Percentiles rank a stretch among this genome's conserved stretches.
Evolutionary conservation across 176 grass and related monocot genomes (phyloP).

Genomic region (Avena atlantica): DNA sequence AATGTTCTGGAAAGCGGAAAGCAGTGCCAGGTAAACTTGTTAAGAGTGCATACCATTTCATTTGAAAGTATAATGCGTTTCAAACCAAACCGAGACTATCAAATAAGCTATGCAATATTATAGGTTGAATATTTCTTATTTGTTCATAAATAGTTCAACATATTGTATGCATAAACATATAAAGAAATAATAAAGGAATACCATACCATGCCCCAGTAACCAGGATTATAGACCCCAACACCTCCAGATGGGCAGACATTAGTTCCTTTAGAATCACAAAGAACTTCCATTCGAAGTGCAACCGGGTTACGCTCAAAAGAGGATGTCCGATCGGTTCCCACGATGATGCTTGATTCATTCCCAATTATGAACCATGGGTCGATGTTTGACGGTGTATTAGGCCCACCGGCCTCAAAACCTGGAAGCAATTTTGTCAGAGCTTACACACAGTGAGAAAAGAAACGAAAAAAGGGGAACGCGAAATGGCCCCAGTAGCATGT

Average conservation of each 20-base stretch:
- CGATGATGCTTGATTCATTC: slow-evolving; percentile 64
- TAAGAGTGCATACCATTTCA: neutral
- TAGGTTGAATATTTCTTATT: neutral
- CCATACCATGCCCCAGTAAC: slow-evolving; percentile 94
- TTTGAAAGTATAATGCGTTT: slow-evolving; percentile 7
- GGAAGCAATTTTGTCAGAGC: slow-evolving; percentile 31
- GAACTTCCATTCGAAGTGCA: slow-evolving; percentile 81
- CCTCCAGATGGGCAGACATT: slow-evolving; percentile 71
- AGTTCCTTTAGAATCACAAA: slow-evolving; percentile 65
- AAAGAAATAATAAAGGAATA: slow-evolving; percentile 13
- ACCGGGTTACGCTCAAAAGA: slow-evolving; percentile 71
- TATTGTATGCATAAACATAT: neutral
- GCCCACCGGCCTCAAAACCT: slow-evolving; percentile 93
- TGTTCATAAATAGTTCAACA: slow-evolving; percentile 4
- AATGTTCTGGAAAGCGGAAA: slow-evolving; percentile 62
- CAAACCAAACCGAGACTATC: neutral
- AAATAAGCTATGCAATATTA: neutral
- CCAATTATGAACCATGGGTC: slow-evolving; percentile 87
- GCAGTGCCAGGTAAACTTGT: slow-evolving; percentile 3
- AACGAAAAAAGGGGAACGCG: neutral
- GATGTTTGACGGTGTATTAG: slow-evolving; percentile 91
- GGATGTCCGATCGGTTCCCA: slow-evolving; percentile 75
- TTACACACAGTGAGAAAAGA: neutral
- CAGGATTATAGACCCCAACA: slow-evolving; percentile 92
- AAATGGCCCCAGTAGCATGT: neutral